Evolutionary conservation across 2,329 filamentous ascomycete species (phyloP).

Genomic region (Paecilomyces dactylethromorphus): DNA sequence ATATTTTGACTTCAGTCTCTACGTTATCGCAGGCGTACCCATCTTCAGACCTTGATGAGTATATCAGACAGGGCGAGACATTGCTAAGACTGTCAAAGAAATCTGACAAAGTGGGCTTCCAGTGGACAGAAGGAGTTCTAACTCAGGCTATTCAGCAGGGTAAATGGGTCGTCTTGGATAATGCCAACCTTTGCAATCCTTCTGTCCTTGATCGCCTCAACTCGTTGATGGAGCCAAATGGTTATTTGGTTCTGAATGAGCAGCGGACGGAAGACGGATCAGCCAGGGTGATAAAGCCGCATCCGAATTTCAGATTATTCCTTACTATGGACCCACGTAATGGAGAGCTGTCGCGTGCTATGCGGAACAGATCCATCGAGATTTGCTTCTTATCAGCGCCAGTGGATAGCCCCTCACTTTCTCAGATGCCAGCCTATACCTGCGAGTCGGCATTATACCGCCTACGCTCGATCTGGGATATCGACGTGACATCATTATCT

Average conservation of each 20-base stretch:
- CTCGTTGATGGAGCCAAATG: constrained; percentile 85
- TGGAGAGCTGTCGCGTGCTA: constrained; percentile 89
- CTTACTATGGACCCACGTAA: constrained; percentile 87
- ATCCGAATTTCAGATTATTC: constrained; percentile 85
- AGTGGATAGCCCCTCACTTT: constrained; percentile 6
- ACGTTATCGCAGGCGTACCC: constrained; percentile 36
- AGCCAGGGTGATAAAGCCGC: constrained; percentile 71
- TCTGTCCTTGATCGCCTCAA: constrained; percentile 93
- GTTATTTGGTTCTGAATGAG: constrained; percentile 84
- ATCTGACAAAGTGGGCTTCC: constrained; percentile 73
- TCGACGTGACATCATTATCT: constrained; percentile 7
- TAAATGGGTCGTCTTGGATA: constrained; percentile 90
- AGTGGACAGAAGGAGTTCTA: constrained; percentile 92
- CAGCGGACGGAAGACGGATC: constrained; percentile 78
- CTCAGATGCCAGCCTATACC: constrained; percentile 25
- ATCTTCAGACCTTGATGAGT: constrained; percentile 40
- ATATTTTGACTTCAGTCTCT: constrained; percentile 22
- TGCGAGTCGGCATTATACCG: constrained; percentile 34
- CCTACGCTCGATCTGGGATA: constrained; percentile 27
- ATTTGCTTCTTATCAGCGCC: constrained; percentile 61
- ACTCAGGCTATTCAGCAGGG: constrained; percentile 80
- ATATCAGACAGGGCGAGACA: constrained; percentile 44
- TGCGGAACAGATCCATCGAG: constrained; percentile 92
- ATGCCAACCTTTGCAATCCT: constrained; percentile 92
- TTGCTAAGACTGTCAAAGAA: constrained; percentile 49